Evolutionary conservation across 2,329 filamentous ascomycete species (phyloP), one percentile per base, ranked within the genome.

Genomic region (Colletotrichum tamarilloi): DNA sequence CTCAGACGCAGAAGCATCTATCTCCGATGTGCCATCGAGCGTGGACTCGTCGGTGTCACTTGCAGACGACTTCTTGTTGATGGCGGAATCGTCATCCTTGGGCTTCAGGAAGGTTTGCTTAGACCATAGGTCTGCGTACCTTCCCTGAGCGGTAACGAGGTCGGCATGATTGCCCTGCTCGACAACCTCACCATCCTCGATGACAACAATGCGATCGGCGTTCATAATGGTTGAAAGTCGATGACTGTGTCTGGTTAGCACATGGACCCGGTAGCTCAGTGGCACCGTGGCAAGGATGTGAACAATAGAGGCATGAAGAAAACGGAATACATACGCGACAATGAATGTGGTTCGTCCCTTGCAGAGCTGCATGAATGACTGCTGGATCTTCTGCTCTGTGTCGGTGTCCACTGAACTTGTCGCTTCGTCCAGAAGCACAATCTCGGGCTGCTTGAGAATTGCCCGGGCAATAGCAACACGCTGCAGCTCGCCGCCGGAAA

Each of bases 351-450:
- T 93, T 28, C 91, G 89, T 2, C 87, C 89, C 72, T 88, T 83
- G 74, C 90, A 91, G 8, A 92, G 84, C 62, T 84, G 85, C 70
- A 84, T 84, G 66, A 93, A 87, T 0, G 91, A 91, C 38, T 88
- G 84, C 76, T 93, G 91, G 58, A 93, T 93, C 76, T 90, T 89
- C 68, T 90, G 89, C 80, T 93, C 91, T 1, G 91, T 93, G 42
- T 92, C 89, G 0, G 92, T 92, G 74, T 94, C 91, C 71, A 96
- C 91, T 7, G 93, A 92, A 49, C 92, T 94, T 4, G 94, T 95
- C 1, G 94, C 92, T 81, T 95, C 94, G 76, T 96, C 94, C 1
- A 96, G 87, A 52, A 96, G 87, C 11, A 96, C 90, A 73, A 95
- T 91, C 68, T 94, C 91, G 0, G 94, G 93, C 72, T 89, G 88